Conservation (phyloP, 257 asterid species). For the Lithospermum erythrorhizon region DNA sequence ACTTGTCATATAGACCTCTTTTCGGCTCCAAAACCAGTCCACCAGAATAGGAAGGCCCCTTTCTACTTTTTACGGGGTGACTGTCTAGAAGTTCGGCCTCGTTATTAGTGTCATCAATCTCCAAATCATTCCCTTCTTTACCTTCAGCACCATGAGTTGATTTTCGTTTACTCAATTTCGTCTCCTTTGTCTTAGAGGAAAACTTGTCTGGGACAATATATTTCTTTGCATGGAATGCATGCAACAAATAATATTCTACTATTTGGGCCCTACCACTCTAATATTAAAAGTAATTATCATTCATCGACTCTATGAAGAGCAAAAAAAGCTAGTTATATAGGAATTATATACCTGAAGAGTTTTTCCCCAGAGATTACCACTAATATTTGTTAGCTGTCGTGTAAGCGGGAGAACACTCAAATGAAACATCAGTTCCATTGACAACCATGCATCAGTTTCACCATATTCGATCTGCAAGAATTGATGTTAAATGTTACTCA, state of each 20-base stretch:
- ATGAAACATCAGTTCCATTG: slow-evolving; percentile 98
- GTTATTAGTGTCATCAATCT: slow-evolving; percentile 35
- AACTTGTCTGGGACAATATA: slow-evolving; percentile 88
- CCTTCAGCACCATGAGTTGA: slow-evolving; percentile 31
- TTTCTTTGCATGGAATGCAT: slow-evolving; percentile 86
- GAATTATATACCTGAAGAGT: slow-evolving; percentile 65
- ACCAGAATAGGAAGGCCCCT: slow-evolving; percentile 89
- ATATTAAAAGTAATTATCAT: slow-evolving; percentile 14
- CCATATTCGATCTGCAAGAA: slow-evolving; percentile 73
- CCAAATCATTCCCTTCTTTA: slow-evolving; percentile 34
- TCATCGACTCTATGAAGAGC: not conserved
- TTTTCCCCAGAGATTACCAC: slow-evolving; percentile 97
- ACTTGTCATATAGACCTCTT: slow-evolving; percentile 91
- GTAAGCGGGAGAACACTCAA: slow-evolving; percentile 92
- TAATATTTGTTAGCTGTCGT: slow-evolving; percentile 80
- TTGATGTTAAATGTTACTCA: slow-evolving; percentile 11
- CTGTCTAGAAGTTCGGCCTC: slow-evolving; percentile 42
- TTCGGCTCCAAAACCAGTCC: slow-evolving; percentile 98
- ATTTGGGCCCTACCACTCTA: slow-evolving; percentile 99
- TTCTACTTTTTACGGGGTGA: slow-evolving; percentile 45
- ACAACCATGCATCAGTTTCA: slow-evolving; percentile 96
- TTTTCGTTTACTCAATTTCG: slow-evolving; percentile 54
- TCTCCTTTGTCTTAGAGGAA: slow-evolving; percentile 47
- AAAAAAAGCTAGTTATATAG: not conserved
- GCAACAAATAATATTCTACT: slow-evolving; percentile 88